phyloP scores from a whole-genome alignment of 306 rosid species.

The Rubus idaeus region DNA sequence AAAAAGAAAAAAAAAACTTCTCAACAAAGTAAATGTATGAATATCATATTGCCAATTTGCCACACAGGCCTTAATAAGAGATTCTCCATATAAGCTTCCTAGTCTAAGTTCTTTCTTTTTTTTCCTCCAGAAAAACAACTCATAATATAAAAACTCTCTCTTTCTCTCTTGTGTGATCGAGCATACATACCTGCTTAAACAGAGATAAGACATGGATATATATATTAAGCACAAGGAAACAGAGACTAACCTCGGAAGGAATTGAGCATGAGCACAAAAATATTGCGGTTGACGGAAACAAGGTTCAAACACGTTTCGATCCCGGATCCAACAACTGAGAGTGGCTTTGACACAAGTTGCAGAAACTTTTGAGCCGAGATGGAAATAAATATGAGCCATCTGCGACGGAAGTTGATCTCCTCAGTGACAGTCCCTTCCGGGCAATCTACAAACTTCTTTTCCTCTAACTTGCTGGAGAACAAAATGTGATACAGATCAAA shows the following conservation, averaged over 20 bases:
- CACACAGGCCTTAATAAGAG: no score
- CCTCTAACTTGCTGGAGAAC: slow-evolving; percentile 29
- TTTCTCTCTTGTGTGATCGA: not conserved
- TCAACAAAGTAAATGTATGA: no score
- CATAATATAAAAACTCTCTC: not conserved
- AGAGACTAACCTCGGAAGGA: slow-evolving; percentile 44
- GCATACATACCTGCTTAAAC: not conserved
- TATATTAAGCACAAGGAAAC: not conserved
- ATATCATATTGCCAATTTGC: no score
- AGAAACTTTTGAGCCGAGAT: slow-evolving; percentile 48
- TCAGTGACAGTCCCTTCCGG: slow-evolving; percentile 10
- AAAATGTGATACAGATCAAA: slow-evolving; percentile 43
- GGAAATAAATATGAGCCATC: slow-evolving; percentile 60
- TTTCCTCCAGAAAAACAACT: not conserved
- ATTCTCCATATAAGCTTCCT: no score
- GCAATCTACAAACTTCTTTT: slow-evolving; percentile 42
- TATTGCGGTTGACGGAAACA: slow-evolving; percentile 34
- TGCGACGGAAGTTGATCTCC: slow-evolving; percentile 29
- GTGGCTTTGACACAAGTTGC: slow-evolving; percentile 31
- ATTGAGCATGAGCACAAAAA: slow-evolving; percentile 34
- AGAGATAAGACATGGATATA: not conserved
- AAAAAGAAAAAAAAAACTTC: no score
- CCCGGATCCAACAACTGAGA: slow-evolving; percentile 35
- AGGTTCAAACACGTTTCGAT: slow-evolving; percentile 50
- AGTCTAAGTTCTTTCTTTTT: not conserved